Conservation (phyloP, 2,329 filamentous ascomycete species). For the Microdochium trichocladiopsis region DNA sequence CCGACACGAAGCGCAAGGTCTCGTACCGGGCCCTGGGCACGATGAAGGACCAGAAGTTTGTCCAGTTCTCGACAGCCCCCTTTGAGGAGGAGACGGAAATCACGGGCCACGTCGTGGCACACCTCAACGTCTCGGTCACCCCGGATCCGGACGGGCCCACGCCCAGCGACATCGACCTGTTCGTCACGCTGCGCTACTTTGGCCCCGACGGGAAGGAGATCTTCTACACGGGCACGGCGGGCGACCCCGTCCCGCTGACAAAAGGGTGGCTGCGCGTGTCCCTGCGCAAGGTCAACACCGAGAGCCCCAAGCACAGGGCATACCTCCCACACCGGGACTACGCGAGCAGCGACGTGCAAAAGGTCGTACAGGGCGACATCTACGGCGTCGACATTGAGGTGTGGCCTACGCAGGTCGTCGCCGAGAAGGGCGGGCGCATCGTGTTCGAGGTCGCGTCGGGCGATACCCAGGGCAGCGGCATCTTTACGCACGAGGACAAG, state of each 20-base stretch:
- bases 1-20: constrained; percentile 27
- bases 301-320: constrained; percentile 41
- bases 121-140: constrained; percentile 56
- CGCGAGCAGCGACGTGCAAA: constrained; percentile 44
- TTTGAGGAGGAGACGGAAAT: constrained; percentile 62
- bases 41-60: constrained; percentile 40
- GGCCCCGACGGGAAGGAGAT: constrained; percentile 47
- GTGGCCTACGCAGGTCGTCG: constrained; percentile 57
- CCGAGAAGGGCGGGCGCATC: constrained; percentile 36
- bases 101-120: constrained; percentile 60
- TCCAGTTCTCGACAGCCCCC: constrained; percentile 50
- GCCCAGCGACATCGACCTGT: constrained; percentile 52
- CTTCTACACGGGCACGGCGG: constrained; percentile 58
- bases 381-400: constrained; percentile 57
- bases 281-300: constrained; percentile 43
- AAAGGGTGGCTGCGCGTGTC: constrained; percentile 59
- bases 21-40: constrained; percentile 54
- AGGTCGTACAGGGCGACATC: constrained; percentile 45
- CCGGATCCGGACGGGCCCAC: constrained; percentile 34
- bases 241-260: constrained; percentile 53
- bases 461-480: constrained; percentile 44
- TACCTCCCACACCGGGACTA: constrained; percentile 55
- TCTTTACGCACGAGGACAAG: constrained; percentile 37
- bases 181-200: constrained; percentile 55
- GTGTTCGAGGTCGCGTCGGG: constrained; percentile 38